Evolutionary conservation across 2,329 filamentous ascomycete genomes (phyloP).

Genomic region (Botrytis deweyae): DNA sequence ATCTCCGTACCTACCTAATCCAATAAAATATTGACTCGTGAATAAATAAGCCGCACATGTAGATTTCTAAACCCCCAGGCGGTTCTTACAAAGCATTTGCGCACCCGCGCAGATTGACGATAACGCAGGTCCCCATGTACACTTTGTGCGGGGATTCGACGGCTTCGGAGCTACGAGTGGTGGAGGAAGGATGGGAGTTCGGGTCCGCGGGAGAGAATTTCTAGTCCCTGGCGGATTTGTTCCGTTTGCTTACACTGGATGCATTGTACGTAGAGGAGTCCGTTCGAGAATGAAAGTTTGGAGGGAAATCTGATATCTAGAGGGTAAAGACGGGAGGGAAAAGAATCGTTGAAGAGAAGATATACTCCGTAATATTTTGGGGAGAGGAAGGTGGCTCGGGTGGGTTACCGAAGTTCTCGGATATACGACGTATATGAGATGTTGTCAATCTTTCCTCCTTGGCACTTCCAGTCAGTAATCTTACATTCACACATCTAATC

Average conservation of each 20-base stretch:
- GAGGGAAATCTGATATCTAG: rapidly evolving
- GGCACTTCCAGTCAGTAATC: background rate
- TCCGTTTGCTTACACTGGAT: background rate
- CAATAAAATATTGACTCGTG: background rate
- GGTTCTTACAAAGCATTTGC: background rate
- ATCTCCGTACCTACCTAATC: background rate
- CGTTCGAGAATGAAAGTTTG: background rate
- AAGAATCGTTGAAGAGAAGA: background rate
- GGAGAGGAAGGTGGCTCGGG: background rate
- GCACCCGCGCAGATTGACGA: background rate
- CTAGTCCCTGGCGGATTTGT: background rate
- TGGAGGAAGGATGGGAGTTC: background rate
- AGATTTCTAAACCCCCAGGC: background rate
- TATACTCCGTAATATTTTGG: background rate
- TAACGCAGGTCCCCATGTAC: slow-evolving; percentile 5
- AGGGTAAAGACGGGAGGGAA: background rate
- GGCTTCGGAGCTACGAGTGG: background rate
- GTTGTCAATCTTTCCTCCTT: background rate
- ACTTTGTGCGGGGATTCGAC: background rate
- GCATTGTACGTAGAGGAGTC: background rate
- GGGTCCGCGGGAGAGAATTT: background rate
- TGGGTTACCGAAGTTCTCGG: background rate
- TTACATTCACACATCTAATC: background rate
- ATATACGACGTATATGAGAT: background rate
- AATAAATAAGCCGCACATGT: background rate